A percentile compares a stretch with the other conserved stretches of the same genome.
Conservation (phyloP, 2,329 filamentous ascomycete species). For the Arthrobotrys iridis region DNA sequence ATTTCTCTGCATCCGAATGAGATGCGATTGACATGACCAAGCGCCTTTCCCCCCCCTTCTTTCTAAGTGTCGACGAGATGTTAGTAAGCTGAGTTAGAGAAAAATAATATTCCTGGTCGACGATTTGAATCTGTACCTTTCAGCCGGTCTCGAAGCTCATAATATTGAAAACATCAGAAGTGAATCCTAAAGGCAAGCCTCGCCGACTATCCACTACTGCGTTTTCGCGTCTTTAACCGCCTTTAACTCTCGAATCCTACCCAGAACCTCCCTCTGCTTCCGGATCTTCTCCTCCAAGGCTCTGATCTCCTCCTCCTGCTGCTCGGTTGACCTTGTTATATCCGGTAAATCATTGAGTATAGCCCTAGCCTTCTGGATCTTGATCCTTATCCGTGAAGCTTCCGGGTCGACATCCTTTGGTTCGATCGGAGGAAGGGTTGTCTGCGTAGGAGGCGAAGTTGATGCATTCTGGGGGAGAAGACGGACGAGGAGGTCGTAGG, state of each 20-base stretch:
- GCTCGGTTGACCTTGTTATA: slow-evolving; percentile 72
- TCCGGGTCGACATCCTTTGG: slow-evolving; percentile 82
- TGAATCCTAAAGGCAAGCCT: slow-evolving; percentile 1
- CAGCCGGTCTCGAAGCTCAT: neutral
- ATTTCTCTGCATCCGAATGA: neutral
- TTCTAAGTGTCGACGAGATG: no score
- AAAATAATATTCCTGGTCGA: neutral
- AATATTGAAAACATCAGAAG: neutral
- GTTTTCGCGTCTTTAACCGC: slow-evolving; percentile 59
- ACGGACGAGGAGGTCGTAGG: slow-evolving; percentile 59
- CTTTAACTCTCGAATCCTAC: slow-evolving; percentile 67
- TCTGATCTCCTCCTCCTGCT: slow-evolving; percentile 76
- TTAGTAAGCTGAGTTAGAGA: neutral
- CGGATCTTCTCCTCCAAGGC: slow-evolving; percentile 73
- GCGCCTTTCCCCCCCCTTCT: neutral
- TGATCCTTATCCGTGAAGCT: slow-evolving; percentile 81
- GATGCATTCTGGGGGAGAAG: slow-evolving; percentile 58
- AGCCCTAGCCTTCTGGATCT: slow-evolving; percentile 79
- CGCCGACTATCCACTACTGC: slow-evolving; percentile 3
- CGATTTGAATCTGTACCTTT: neutral
- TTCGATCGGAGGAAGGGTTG: slow-evolving; percentile 67
- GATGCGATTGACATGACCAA: neutral
- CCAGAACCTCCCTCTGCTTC: slow-evolving; percentile 71
- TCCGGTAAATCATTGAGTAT: slow-evolving; percentile 75
- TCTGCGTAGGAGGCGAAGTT: slow-evolving; percentile 58